phyloP scores from a whole-genome alignment of 768 basidiomycete genomes.

The Macrolepiota albuminosa region DNA sequence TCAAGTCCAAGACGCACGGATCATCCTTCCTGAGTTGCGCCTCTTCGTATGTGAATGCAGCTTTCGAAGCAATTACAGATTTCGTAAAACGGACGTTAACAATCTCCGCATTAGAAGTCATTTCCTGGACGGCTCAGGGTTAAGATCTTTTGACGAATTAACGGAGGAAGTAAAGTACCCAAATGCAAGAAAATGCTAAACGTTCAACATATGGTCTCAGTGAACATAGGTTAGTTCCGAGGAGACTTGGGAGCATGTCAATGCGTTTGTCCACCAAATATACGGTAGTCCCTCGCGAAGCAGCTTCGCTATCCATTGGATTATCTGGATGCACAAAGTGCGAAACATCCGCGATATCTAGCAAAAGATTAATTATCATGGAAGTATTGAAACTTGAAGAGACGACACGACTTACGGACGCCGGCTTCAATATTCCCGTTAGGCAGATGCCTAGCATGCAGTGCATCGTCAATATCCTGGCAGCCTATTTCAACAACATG shows the following conservation, averaged over 20 bases:
- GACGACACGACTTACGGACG: slow-evolving; percentile 72
- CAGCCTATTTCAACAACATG: slow-evolving; percentile 50
- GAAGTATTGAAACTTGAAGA: neutral
- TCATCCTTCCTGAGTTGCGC: slow-evolving; percentile 95
- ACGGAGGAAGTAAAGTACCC: slow-evolving; percentile 47
- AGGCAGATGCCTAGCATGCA: slow-evolving; percentile 82
- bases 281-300: slow-evolving; percentile 93
- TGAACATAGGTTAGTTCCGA: slow-evolving; percentile 96
- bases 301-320: slow-evolving; percentile 94
- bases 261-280: slow-evolving; percentile 98
- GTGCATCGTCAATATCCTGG: slow-evolving; percentile 97
- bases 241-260: slow-evolving; percentile 91
- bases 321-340: slow-evolving; percentile 92
- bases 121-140: slow-evolving; percentile 54
- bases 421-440: slow-evolving; percentile 97
- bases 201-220: slow-evolving; percentile 90
- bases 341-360: slow-evolving; percentile 98
- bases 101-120: slow-evolving; percentile 85
- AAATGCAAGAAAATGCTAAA: slow-evolving; percentile 91
- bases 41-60: slow-evolving; percentile 95
- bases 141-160: neutral
- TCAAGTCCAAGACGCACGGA: slow-evolving; percentile 44
- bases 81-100: slow-evolving; percentile 90
- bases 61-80: slow-evolving; percentile 94
- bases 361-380: neutral